A percentile compares a stretch with the other conserved stretches of the same genome.
Evolutionary conservation across 2,329 filamentous ascomycete species (phyloP).

Genomic region (Fusarium nematophilum): DNA sequence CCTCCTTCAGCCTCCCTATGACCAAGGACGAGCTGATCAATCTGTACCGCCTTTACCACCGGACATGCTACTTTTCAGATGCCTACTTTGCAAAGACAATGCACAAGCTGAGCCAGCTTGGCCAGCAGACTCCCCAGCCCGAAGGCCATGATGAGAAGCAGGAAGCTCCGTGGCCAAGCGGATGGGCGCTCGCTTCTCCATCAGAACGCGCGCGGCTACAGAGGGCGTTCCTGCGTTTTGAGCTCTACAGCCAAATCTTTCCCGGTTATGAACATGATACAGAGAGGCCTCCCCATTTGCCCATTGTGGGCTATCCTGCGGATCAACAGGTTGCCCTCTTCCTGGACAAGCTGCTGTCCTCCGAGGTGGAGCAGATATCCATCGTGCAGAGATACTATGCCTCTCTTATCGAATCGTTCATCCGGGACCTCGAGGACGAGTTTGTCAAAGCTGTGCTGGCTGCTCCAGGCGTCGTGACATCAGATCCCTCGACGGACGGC

Average conservation of each 20-base stretch:
- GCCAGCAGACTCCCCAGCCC: not conserved
- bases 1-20: not conserved
- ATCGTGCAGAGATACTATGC: not conserved
- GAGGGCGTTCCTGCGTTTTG: conserved; percentile 2
- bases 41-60: not conserved
- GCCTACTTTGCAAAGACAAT: not conserved
- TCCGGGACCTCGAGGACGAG: not conserved
- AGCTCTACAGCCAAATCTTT: conserved; percentile 1
- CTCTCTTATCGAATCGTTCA: not conserved
- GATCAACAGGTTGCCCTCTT: not conserved
- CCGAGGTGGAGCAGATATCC: not conserved
- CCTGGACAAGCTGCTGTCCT: not conserved
- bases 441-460: not conserved
- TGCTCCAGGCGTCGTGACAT: not conserved
- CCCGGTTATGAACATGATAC: not conserved
- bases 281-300: not conserved
- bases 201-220: not conserved
- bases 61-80: not conserved
- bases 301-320: not conserved
- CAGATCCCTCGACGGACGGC: not conserved
- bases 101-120: too few relatives aligned
- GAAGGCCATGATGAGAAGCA: not conserved
- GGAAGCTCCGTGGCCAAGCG: too few relatives aligned
- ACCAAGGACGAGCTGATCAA: too few relatives aligned
- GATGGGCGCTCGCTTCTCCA: not conserved